Conservation (phyloP, 208 protist genomes). For the Polymyxa betae region DNA sequence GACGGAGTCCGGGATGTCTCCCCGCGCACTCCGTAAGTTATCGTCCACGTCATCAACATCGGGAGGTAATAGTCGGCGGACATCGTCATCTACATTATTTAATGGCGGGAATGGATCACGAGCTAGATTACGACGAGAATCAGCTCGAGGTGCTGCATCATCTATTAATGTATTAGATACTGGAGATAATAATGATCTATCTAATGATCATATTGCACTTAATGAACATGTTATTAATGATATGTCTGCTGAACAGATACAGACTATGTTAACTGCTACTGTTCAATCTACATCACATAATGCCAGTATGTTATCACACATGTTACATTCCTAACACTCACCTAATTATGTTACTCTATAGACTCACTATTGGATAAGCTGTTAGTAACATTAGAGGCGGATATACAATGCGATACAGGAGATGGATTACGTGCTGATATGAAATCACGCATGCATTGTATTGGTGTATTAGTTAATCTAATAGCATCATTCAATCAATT, state of each 20-base stretch:
- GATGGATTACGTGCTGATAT: background rate
- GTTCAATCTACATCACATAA: background rate
- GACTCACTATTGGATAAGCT: slow-evolving; percentile 9
- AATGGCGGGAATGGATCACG: background rate
- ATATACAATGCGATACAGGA: background rate
- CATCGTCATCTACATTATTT: background rate
- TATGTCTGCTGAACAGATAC: slow-evolving; percentile 7
- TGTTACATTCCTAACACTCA: background rate
- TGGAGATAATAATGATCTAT: background rate
- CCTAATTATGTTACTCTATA: background rate
- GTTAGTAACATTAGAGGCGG: background rate
- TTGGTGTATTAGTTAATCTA: slow-evolving; percentile 21
- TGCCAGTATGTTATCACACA: background rate
- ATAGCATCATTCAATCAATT: background rate
- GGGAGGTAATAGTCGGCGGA: background rate
- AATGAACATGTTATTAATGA: background rate
- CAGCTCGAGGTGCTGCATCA: background rate
- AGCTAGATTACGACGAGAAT: slow-evolving; percentile 10
- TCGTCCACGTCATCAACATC: background rate
- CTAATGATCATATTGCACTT: background rate
- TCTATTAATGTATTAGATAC: background rate
- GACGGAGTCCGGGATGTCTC: too few species aligned
- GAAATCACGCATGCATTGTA: background rate
- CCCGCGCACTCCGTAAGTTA: background rate
- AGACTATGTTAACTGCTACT: slow-evolving; percentile 30